Base-by-base conservation (phyloP, 2,329 filamentous ascomycete genomes). In the Cytospora chrysosperma region DNA sequence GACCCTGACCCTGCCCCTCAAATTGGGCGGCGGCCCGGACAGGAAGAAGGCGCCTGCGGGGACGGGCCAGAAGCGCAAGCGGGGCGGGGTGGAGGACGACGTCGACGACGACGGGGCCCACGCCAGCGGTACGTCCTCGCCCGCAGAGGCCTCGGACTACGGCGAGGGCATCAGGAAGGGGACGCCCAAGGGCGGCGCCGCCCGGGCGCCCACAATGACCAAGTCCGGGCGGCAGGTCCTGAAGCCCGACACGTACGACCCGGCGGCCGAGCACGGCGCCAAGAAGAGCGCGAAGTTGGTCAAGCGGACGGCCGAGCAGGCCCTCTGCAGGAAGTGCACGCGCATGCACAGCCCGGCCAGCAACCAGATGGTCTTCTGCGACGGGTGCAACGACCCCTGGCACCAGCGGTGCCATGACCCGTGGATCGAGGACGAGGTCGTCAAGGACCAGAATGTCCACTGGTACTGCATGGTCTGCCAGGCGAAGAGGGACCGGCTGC, bases 291-390 rank as follows among this genome's bases (percentile, higher is more conserved):
- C 65, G 66, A 74, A 71, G 69, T 75, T 84, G 81, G 75, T 83
- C 65, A 88, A 88, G 75, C 83, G 86, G 67, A 86, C 83, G 26
- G 82, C 70, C 66, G 85, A 87, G 70, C 79, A 85, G 65, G 81
- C 82, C 17, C 81, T 90, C 34, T 95, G 91, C 78, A 88, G 87
- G 69, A 82, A 85, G 67, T 96, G 92, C 75, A 83, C 87, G 59
- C 82, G 91, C 68, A 87, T 89, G 12, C 84, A 89, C 68, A 91
- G 89, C 70, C 88, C 89, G 3, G 74, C 80, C n/a, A 86, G 79
- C 69, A 95, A 95, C 76, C 85, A 88, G 76, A 93, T 96, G 72
- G 91, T 95, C 3, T 92, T 93, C 74, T 96, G 92, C 77, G 90
- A 94, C 75, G 87, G 87, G 19, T 96, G 92, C 78, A 91, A 92